Evolutionary conservation across 2,329 filamentous ascomycete genomes (phyloP).

Genomic region (Corinectria fuckeliana): DNA sequence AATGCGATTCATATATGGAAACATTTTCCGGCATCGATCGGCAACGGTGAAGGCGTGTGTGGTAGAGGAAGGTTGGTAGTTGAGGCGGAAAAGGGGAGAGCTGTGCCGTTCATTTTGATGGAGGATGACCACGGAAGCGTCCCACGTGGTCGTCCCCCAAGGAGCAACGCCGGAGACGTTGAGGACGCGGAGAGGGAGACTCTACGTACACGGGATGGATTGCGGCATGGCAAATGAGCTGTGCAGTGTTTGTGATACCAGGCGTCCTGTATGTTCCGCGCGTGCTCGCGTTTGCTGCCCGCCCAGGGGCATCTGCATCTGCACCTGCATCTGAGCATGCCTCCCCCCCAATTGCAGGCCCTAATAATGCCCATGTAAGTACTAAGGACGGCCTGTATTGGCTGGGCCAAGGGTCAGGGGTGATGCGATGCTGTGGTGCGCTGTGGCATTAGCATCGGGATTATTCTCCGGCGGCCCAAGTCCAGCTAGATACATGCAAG

Average conservation of each 20-base stretch:
- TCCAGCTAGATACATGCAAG: too few species aligned
- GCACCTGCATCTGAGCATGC: too few species aligned
- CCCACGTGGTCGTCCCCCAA: neutral
- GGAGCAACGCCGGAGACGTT: neutral
- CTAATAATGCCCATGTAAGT: neutral
- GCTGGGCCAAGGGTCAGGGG: neutral
- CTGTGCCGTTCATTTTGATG: neutral
- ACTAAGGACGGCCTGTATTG: neutral
- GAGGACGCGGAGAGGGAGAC: neutral
- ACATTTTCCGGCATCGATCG: neutral
- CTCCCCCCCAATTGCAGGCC: too few species aligned
- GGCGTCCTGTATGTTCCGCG: neutral
- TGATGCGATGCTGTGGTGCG: neutral
- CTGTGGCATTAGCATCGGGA: neutral
- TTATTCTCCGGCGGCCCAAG: neutral
- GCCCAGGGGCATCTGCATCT: too few species aligned
- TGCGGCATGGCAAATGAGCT: neutral
- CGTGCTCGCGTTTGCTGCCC: neutral
- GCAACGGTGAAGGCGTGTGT: neutral
- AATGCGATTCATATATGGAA: constrained; percentile 14
- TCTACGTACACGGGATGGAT: neutral
- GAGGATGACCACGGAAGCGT: neutral
- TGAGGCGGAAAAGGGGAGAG: neutral
- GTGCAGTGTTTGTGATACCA: neutral
- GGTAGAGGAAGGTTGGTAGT: neutral